Conservation (phyloP, 495 filamentous ascomycete genomes). For the Daldinia loculata region DNA sequence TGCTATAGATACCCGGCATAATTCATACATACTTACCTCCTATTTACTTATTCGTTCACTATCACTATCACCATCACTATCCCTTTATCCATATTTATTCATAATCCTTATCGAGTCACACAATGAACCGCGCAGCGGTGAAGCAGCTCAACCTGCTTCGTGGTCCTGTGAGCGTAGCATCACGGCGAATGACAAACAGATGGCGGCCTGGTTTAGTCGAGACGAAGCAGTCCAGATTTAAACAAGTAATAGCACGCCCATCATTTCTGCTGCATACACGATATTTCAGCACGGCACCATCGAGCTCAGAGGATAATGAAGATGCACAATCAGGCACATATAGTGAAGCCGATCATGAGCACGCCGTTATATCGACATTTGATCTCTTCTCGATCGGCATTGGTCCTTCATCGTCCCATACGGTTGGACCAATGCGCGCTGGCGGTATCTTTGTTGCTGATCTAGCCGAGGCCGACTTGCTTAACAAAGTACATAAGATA, state of each 20-base stretch:
- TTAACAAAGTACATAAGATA: conserved; percentile 47
- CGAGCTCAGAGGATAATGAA: conserved; percentile 20
- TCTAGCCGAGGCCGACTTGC: conserved; percentile 44
- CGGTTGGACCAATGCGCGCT: conserved; percentile 50
- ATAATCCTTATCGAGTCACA: conserved; percentile 1
- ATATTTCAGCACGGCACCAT: conserved; percentile 19
- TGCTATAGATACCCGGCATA: neutral
- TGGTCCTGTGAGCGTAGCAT: conserved; percentile 28
- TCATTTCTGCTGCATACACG: conserved; percentile 21
- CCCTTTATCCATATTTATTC: neutral
- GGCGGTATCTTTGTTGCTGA: conserved; percentile 50
- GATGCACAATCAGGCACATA: conserved; percentile 43
- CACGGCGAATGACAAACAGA: conserved; percentile 19
- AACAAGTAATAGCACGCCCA: neutral
- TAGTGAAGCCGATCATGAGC: conserved; percentile 50
- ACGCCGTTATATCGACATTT: conserved; percentile 51
- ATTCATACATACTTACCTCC: neutral
- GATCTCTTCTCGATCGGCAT: conserved; percentile 52
- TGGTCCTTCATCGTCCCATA: conserved; percentile 50
- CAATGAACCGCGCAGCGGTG: conserved; percentile 40
- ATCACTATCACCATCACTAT: conserved; percentile 2
- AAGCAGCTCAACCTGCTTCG: conserved; percentile 44
- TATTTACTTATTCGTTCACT: conserved; percentile 6
- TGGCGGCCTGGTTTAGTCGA: conserved; percentile 18
- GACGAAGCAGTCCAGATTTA: neutral